Percentiles rank a stretch among this genome's conserved stretches.
Conservation (phyloP, 2,329 filamentous ascomycete species). For the Huntiella moniliformis region DNA sequence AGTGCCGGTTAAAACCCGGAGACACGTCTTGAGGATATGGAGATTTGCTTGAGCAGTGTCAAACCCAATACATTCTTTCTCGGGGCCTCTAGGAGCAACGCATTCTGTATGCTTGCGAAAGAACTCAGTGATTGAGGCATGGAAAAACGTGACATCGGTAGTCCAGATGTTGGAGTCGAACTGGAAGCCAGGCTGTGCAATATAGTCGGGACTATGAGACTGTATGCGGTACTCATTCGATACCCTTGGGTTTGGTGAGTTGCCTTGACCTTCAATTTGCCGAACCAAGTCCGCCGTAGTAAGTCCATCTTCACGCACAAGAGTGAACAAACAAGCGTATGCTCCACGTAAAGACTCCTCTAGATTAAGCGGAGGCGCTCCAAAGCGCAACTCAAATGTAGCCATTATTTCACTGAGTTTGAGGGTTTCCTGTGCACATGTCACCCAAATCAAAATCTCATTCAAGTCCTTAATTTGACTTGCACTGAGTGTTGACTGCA, state of each 20-base stretch:
- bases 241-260: neutral
- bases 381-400: slow-evolving; percentile 24
- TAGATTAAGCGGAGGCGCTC: slow-evolving; percentile 22
- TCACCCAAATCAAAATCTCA: slow-evolving; percentile 27
- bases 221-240: slow-evolving; percentile 15
- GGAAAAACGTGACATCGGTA: slow-evolving; percentile 22
- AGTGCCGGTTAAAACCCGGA: slow-evolving; percentile 22
- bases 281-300: slow-evolving; percentile 24
- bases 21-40: slow-evolving; percentile 22
- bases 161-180: slow-evolving; percentile 25
- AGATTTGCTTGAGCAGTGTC: slow-evolving; percentile 19
- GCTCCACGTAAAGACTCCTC: slow-evolving; percentile 26
- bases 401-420: slow-evolving; percentile 26
- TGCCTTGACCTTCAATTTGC: slow-evolving; percentile 18
- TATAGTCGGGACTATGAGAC: slow-evolving; percentile 16
- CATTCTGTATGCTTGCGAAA: slow-evolving; percentile 13
- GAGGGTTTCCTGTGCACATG: slow-evolving; percentile 25
- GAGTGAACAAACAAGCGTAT: slow-evolving; percentile 28
- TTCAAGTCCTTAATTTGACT: slow-evolving; percentile 26
- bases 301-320: slow-evolving; percentile 25
- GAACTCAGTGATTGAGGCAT: slow-evolving; percentile 11
- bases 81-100: slow-evolving; percentile 4
- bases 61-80: slow-evolving; percentile 18
- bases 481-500: slow-evolving; percentile 22
- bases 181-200: slow-evolving; percentile 20